A percentile compares a stretch with the other conserved stretches of the same genome.
Evolutionary conservation across 805 yeast species (phyloP).

Genomic region (Wickerhamiella sorbophila): DNA sequence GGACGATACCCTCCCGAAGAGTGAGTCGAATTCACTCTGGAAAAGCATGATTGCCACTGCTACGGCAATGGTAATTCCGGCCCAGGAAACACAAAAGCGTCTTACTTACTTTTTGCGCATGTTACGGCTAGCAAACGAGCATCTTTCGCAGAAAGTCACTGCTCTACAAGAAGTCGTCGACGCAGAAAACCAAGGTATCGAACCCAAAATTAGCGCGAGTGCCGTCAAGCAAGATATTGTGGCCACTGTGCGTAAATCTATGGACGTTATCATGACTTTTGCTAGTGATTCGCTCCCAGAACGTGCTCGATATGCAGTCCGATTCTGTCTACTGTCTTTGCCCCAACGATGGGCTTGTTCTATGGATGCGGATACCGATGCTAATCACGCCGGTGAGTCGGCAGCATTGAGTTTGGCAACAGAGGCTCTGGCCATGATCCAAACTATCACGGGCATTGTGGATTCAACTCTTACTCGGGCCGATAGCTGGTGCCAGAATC

Average conservation of each 20-base stretch:
- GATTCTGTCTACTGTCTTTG: conserved; percentile 59
- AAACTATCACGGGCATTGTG: conserved; percentile 67
- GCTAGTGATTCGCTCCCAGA: conserved; percentile 64
- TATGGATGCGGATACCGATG: conserved; percentile 15
- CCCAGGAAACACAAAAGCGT: conserved; percentile 12
- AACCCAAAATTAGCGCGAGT: conserved; percentile 19
- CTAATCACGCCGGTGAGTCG: conserved; percentile 35
- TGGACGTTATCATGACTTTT: conserved; percentile 70
- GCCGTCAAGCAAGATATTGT: conserved; percentile 67
- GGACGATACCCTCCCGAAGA: background rate
- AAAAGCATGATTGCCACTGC: conserved; percentile 23
- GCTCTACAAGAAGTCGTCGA: conserved; percentile 17
- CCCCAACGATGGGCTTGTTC: conserved; percentile 58
- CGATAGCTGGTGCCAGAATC: conserved; percentile 52
- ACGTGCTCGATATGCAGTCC: conserved; percentile 64
- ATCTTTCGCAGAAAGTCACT: conserved; percentile 14
- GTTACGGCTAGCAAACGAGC: conserved; percentile 16
- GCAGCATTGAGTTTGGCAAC: conserved; percentile 69
- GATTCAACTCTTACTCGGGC: conserved; percentile 76
- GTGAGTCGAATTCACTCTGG: conserved; percentile 14
- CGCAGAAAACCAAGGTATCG: conserved; percentile 14
- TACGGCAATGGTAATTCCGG: conserved; percentile 31
- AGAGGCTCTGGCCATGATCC: conserved; percentile 79
- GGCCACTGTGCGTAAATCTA: conserved; percentile 77
- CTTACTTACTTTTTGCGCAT: conserved; percentile 13